A percentile compares a stretch with the other conserved stretches of the same genome.
Conservation (phyloP, 345 rosid species). For the Limnanthes douglasii region DNA sequence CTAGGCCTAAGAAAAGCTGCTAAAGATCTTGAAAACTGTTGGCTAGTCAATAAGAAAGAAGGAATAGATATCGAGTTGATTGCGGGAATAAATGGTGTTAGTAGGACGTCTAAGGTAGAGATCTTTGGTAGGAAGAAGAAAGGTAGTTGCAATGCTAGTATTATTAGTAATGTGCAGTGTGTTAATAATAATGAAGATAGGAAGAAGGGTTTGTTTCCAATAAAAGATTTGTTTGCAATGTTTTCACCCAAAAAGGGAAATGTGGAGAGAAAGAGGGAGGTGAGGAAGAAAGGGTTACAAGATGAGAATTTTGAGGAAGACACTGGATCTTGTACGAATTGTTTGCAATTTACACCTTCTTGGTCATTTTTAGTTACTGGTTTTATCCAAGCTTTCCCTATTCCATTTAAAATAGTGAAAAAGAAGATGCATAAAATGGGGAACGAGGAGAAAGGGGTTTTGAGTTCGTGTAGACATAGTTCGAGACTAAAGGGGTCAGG, state of each 20-base stretch:
- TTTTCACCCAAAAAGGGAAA: conserved; percentile 30
- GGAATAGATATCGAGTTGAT: conserved; percentile 14
- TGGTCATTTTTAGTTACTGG: conserved; percentile 68
- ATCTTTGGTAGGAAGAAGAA: conserved; percentile 8
- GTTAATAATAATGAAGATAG: conserved; percentile 34
- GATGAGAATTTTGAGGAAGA: conserved; percentile 24
- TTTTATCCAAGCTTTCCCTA: conserved; percentile 41
- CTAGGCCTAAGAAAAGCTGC: conserved; percentile 52
- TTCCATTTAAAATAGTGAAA: conserved; percentile 24
- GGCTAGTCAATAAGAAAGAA: conserved; percentile 24
- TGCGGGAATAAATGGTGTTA: conserved; percentile 14
- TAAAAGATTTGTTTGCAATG: conserved; percentile 30
- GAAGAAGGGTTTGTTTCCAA: conserved; percentile 47
- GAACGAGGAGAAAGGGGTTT: conserved; percentile 14
- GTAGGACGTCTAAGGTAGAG: conserved; percentile 13
- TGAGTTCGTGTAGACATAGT: conserved; percentile 7
- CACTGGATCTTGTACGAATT: conserved; percentile 43
- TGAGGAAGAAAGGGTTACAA: conserved; percentile 17
- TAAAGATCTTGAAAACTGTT: conserved; percentile 46
- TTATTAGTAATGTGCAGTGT: conserved; percentile 7
- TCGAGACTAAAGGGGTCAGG: conserved; percentile 7
- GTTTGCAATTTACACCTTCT: conserved; percentile 60
- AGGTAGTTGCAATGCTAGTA: too few relatives aligned
- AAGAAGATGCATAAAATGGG: conserved; percentile 18
- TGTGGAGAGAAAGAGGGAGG: conserved; percentile 16